Evolutionary conservation across 495 filamentous ascomycete genomes (phyloP).

Genomic region (Saxophila tyrrhenica): DNA sequence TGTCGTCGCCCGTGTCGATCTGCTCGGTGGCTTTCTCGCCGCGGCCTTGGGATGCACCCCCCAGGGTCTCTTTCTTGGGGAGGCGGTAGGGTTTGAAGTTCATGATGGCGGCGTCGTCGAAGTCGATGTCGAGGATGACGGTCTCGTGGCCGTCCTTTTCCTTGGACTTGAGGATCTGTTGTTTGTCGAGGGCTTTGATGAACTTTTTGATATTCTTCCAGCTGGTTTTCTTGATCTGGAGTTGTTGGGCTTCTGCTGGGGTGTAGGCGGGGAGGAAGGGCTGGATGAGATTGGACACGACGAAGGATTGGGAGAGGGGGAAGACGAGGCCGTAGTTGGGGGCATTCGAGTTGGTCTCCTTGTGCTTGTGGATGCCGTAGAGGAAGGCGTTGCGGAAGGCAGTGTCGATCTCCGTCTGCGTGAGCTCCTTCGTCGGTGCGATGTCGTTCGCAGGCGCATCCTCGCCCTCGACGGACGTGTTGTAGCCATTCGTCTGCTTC

Average conservation of each 20-base stretch:
- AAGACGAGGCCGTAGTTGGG: conserved; percentile 46
- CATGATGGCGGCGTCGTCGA: conserved; percentile 41
- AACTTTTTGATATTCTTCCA: conserved; percentile 69
- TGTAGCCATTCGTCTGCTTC: conserved; percentile 1
- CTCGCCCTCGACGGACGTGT: background rate
- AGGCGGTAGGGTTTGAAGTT: conserved; percentile 55
- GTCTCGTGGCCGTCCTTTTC: conserved; percentile 56
- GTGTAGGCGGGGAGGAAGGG: conserved; percentile 55
- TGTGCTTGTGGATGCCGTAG: conserved; percentile 46
- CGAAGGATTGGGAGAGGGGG: conserved; percentile 52
- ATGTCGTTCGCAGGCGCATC: background rate
- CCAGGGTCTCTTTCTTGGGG: conserved; percentile 40
- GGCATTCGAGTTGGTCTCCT: conserved; percentile 40
- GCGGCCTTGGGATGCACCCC: conserved; percentile 29
- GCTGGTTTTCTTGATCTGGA: conserved; percentile 64
- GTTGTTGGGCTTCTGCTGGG: conserved; percentile 41
- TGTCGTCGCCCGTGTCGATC: conserved; percentile 33
- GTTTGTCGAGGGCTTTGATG: conserved; percentile 59
- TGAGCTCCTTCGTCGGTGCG: conserved; percentile 2
- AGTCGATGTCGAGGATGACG: conserved; percentile 57
- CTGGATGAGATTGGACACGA: conserved; percentile 54
- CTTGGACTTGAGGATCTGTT: conserved; percentile 51
- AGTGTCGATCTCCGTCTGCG: conserved; percentile 50
- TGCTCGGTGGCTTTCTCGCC: conserved; percentile 35
- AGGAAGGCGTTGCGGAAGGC: conserved; percentile 58